A percentile compares a stretch with the other conserved stretches of the same genome.
Evolutionary conservation across 441 rosid genomes (phyloP).

Genomic region (Corymbia calophylla): DNA sequence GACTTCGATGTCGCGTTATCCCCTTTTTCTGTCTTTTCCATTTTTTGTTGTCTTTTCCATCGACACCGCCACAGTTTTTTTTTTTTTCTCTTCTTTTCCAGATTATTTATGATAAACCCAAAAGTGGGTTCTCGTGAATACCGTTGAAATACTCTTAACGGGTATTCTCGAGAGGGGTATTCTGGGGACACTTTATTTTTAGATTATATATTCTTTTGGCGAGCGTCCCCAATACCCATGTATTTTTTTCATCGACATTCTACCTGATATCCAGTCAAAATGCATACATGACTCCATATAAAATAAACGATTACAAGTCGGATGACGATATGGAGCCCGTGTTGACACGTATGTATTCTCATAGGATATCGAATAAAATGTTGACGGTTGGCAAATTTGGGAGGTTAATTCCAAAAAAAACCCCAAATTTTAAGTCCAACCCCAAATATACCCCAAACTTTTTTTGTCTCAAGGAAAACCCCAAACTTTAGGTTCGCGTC

Average conservation of each 20-base stretch:
- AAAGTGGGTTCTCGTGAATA: not conserved
- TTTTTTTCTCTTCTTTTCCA: accelerated
- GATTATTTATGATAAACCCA: not conserved
- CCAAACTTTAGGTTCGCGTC: too few relatives aligned
- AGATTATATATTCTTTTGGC: not conserved
- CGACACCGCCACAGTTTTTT: not conserved
- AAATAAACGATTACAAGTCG: not conserved
- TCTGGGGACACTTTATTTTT: not conserved
- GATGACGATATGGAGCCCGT: not conserved
- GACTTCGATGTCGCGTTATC: not conserved
- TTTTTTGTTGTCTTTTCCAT: not conserved
- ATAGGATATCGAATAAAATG: not conserved
- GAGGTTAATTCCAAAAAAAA: too few relatives aligned
- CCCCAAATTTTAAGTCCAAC: too few relatives aligned
- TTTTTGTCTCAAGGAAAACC: too few relatives aligned
- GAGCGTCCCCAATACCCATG: accelerated
- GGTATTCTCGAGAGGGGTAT: not conserved
- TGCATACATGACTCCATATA: not conserved
- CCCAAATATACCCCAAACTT: too few relatives aligned
- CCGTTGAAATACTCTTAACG: not conserved
- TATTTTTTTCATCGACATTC: accelerated
- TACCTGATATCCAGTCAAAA: not conserved
- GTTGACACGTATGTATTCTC: not conserved
- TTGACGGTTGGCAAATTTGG: accelerated
- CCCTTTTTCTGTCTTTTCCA: not conserved